Base-by-base conservation (phyloP, 768 basidiomycete species). In the Lentinula detonsa region DNA sequence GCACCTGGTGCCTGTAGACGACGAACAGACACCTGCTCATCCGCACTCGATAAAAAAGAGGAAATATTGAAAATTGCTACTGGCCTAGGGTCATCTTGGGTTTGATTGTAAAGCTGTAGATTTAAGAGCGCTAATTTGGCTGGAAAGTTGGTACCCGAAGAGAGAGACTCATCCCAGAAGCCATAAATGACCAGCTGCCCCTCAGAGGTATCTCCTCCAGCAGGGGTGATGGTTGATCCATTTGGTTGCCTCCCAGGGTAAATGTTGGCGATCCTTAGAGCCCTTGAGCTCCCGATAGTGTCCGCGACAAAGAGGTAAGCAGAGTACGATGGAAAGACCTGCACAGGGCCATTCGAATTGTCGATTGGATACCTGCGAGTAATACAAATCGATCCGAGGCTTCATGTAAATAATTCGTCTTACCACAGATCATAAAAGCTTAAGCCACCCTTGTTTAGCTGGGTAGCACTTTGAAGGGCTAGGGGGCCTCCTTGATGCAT, bases 401-500 rank as follows among this genome's bases (percentile, higher is more conserved):
- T 39, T 39, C 9, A 39, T 46, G n/a, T 46, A 13, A 28, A 23
- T 2, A 18, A 46, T 46, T 18, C 1, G 7, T 16, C 15, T 15
- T 65, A 78, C 81, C 80, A 81, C 65, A 81, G 67, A 58, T 81
- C 71, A 63, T 82, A 82, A 64, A 82, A 74, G 15, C 64, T 65
- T 61, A 68, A 61, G 66, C 80, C 81, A 42, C 79, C 80, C 46
- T 81, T 79, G 60, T 83, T 82, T 9, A 81, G 69, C 59, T 82
- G 80, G 1, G 76, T 77, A 46, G 74, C 72, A 59, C 81, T 81
- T 63, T 83, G 82, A 15, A 82, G 66, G 4, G 80, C 78, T 28
- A 81, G 72, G 3, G 81, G 81, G 1, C 79, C 81, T 7, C 82
- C 82, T 72, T 83, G 81, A 61, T 84, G 82, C n/a, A 80, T 73